Evolutionary conservation across 2,329 filamentous ascomycete genomes (phyloP).

Genomic region (Colletotrichum sojae): DNA sequence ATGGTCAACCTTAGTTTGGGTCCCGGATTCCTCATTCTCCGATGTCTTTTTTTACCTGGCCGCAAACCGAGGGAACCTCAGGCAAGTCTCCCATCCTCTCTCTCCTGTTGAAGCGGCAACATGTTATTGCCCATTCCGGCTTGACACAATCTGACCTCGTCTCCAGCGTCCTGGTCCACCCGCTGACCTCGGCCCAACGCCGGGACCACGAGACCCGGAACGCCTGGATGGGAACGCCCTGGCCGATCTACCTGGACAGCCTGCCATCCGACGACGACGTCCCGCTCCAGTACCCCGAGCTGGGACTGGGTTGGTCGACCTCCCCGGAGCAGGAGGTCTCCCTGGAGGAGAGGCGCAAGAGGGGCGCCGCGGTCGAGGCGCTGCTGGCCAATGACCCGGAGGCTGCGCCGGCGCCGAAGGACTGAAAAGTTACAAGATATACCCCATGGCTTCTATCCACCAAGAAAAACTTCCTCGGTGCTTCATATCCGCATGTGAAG

Average conservation of each 20-base stretch:
- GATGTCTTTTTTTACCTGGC: conserved; percentile 53
- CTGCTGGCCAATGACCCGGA: conserved; percentile 48
- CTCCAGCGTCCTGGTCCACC: conserved; percentile 49
- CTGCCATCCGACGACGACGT: conserved; percentile 46
- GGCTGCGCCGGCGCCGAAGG: conserved; percentile 48
- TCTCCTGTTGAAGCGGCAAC: not conserved
- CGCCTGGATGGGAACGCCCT: conserved; percentile 51
- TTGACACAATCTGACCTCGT: not conserved
- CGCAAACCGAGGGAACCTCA: conserved; percentile 49
- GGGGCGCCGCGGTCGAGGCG: conserved; percentile 48
- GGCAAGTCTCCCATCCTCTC: conserved; percentile 38
- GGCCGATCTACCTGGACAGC: conserved; percentile 51
- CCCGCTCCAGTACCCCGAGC: conserved; percentile 51
- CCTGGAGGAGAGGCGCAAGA: conserved; percentile 48
- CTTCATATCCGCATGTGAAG: too few species aligned
- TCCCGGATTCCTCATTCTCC: conserved; percentile 52
- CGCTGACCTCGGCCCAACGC: conserved; percentile 49
- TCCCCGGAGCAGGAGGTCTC: conserved; percentile 47
- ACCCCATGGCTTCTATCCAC: too few species aligned
- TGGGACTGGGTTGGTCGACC: conserved; percentile 49
- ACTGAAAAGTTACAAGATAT: conserved; percentile 27
- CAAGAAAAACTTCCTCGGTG: too few species aligned
- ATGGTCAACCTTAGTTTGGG: conserved; percentile 45
- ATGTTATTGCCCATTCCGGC: too few species aligned
- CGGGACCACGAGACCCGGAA: conserved; percentile 51